Percentiles rank a stretch among this genome's conserved stretches.
These are phyloP conservation scores for Mycena leptocephala DNA, from an alignment of 768 basidiomycete genomes.

Conservation along the genomic window DNA sequence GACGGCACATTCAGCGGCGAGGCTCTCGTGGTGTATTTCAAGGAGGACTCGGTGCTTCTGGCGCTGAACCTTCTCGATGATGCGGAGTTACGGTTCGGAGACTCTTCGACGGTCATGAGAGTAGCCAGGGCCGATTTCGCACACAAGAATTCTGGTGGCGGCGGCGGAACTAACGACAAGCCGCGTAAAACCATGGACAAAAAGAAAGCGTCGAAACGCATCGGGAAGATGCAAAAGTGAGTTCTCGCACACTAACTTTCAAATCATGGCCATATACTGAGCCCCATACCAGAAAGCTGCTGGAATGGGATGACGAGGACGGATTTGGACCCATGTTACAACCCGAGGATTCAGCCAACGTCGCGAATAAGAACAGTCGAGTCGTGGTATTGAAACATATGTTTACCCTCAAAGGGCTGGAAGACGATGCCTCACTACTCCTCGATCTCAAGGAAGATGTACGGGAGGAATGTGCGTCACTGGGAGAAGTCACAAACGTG, in stretches of 20 bases:
- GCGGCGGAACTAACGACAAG: conserved; percentile 58
- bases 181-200: conserved; percentile 81
- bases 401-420: conserved; percentile 91
- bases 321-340: conserved; percentile 86
- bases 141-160: conserved; percentile 71
- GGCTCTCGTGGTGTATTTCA: conserved; percentile 96
- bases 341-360: conserved; percentile 65
- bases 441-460: conserved; percentile 98
- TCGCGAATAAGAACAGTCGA: conserved; percentile 72
- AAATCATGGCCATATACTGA: conserved; percentile 5
- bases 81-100: conserved; percentile 90
- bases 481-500: conserved; percentile 97
- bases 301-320: conserved; percentile 96
- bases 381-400: conserved; percentile 96
- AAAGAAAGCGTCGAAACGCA: conserved; percentile 81
- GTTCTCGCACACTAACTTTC: conserved; percentile 29
- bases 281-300: conserved; percentile 77
- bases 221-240: conserved; percentile 92
- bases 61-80: conserved; percentile 93
- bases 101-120: conserved; percentile 79
- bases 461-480: conserved; percentile 89
- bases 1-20: conserved; percentile 94
- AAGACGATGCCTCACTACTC: conserved; percentile 87
- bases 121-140: conserved; percentile 85
- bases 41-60: conserved; percentile 93